Base-by-base conservation (phyloP, 345 rosid genomes). In the Syzygium aqueum region DNA sequence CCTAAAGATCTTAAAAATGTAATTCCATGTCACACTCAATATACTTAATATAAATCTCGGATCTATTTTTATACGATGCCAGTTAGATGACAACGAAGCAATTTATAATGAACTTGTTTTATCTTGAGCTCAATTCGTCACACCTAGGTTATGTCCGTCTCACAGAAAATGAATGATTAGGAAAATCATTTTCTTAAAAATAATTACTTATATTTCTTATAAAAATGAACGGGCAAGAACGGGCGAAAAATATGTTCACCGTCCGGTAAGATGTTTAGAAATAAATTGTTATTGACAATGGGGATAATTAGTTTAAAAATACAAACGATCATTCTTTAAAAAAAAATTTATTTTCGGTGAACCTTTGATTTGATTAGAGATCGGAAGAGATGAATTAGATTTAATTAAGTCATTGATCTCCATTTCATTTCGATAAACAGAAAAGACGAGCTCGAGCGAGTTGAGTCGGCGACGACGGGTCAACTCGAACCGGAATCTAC, bases 261-360 rank as follows among this genome's bases (percentile, higher is more conserved):
- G 11, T 57, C 1, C 3, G 0, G 0, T 1, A 56, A 10, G 9
- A 56, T 8, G 19, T 21, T 17, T 33, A 4, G 19, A 33, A 4
- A 67, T 4, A 67, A 67, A 67, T 17, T 17, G 9, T 4, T 12
- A 2, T 2, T 7, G 1, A 67, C 17, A 16, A 17, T 17, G 9
- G 17, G 0, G 6, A 3, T 67, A 67, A 8, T 17, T 4, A 33
- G 3, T 30, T 65, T 30, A 16, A 65, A 65, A 65, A 16, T 65
- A 16, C 10, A 5, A 65, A 22, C 0, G 0, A 8, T 2, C 8
- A 7, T 15, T n/a, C n/a, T n/a, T n/a, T n/a, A n/a, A n/a, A n/a
- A n/a, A n/a, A n/a, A n/a, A n/a, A n/a, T n/a, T n/a, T n/a, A n/a
- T n/a, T n/a, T n/a, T 56, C 7, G 0, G 12, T 0, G 12, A 22